phyloP scores from a whole-genome alignment of 768 basidiomycete genomes.

The Polyporus arcularius region DNA sequence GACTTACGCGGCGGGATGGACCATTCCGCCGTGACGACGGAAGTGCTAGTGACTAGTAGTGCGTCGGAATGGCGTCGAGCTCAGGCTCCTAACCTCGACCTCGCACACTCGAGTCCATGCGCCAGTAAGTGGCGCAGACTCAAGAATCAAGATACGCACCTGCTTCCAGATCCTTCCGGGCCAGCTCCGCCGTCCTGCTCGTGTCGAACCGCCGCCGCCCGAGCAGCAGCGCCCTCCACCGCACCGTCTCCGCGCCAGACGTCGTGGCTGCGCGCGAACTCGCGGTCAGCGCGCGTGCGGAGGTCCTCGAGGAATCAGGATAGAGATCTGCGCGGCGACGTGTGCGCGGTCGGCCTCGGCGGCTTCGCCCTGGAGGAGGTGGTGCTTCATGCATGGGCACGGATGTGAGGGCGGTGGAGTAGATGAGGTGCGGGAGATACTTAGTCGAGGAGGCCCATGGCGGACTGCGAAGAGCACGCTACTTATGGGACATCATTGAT shows the following conservation, averaged over 20 bases:
- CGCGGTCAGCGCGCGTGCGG: slow-evolving; percentile 50
- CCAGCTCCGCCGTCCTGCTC: slow-evolving; percentile 23
- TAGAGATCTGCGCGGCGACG: slow-evolving; percentile 57
- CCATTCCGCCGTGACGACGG: too few relatives aligned
- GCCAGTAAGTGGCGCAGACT: too few relatives aligned
- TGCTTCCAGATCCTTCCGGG: slow-evolving; percentile 27
- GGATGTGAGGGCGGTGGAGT: slow-evolving; percentile 65
- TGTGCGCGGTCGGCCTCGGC: slow-evolving; percentile 57
- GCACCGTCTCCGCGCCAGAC: slow-evolving; percentile 23
- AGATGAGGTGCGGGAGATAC: slow-evolving; percentile 67
- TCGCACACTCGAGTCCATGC: too few relatives aligned
- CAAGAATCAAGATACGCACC: too few relatives aligned
- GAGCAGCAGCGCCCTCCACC: slow-evolving; percentile 31
- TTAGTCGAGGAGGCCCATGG: slow-evolving; percentile 34
- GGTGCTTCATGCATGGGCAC: slow-evolving; percentile 55
- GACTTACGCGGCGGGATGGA: too few relatives aligned
- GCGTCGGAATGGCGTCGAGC: too few relatives aligned
- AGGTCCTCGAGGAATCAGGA: slow-evolving; percentile 67
- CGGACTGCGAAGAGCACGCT: neutral
- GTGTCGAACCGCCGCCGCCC: slow-evolving; percentile 21
- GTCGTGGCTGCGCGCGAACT: slow-evolving; percentile 45
- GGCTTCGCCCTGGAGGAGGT: slow-evolving; percentile 52
- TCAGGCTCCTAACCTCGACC: too few relatives aligned
- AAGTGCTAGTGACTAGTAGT: too few relatives aligned
- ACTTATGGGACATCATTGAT: too few relatives aligned